phyloP scores from a whole-genome alignment of 1,284 basidiomycete species.

The Trametes pubescens region DNA sequence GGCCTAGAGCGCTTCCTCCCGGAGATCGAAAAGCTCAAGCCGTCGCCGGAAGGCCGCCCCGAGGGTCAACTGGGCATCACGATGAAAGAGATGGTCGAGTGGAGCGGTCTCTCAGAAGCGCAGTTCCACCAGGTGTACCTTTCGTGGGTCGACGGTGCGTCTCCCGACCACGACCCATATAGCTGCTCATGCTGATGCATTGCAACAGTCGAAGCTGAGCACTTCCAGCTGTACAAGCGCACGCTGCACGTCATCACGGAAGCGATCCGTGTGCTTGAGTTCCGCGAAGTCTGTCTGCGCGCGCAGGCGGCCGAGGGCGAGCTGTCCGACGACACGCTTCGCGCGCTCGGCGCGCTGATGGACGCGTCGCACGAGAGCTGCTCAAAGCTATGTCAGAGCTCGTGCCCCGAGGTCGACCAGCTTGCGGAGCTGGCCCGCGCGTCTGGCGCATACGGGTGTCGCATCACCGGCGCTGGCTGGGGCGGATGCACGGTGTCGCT shows the following conservation, averaged over 20 bases:
- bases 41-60: constrained; percentile 43
- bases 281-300: constrained; percentile 70
- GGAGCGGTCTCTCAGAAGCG: constrained; percentile 63
- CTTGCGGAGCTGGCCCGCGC: constrained; percentile 67
- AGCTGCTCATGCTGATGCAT: not conserved
- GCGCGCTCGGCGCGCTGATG: constrained; percentile 77
- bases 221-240: constrained; percentile 84
- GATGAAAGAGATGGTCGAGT: constrained; percentile 75
- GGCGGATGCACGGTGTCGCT: constrained; percentile 90
- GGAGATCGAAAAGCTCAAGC: constrained; percentile 61
- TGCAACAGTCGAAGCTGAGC: constrained; percentile 72
- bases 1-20: constrained; percentile 57
- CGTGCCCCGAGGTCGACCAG: constrained; percentile 79
- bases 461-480: constrained; percentile 89
- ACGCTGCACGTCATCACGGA: constrained; percentile 82
- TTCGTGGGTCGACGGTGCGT: constrained; percentile 78
- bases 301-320: constrained; percentile 37
- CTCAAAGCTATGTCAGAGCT: constrained; percentile 75
- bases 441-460: constrained; percentile 80
- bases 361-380: constrained; percentile 81
- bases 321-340: constrained; percentile 43
- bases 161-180: not conserved
- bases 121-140: constrained; percentile 75
- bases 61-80: constrained; percentile 63
- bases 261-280: constrained; percentile 79